A percentile compares a stretch with the other conserved stretches of the same genome.
phyloP scores from a whole-genome alignment of 2,329 filamentous ascomycete species.

The Calycina marina region DNA sequence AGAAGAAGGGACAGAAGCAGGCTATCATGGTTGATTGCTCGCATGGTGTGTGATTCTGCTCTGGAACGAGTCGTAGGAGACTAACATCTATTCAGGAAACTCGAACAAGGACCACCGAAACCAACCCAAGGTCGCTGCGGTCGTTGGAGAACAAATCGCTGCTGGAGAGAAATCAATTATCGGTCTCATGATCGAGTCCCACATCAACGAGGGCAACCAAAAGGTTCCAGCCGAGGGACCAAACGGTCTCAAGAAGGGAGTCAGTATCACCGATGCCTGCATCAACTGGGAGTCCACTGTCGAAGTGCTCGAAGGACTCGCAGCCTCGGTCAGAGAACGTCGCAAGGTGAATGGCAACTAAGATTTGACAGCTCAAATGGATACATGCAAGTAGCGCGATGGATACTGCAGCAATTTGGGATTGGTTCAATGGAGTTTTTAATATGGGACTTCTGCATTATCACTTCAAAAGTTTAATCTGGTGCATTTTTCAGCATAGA shows the following conservation, averaged over 20 bases:
- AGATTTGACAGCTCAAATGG: too few species aligned
- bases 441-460: too few species aligned
- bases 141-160: slow-evolving; percentile 70
- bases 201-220: slow-evolving; percentile 82
- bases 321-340: slow-evolving; percentile 65
- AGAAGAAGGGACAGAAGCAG: slow-evolving; percentile 70
- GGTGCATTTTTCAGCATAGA: too few species aligned
- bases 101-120: slow-evolving; percentile 96
- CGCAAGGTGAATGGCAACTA: too few species aligned
- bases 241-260: slow-evolving; percentile 65
- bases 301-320: slow-evolving; percentile 68
- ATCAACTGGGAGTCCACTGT: slow-evolving; percentile 86
- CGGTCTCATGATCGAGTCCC: slow-evolving; percentile 97
- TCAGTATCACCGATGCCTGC: slow-evolving; percentile 92
- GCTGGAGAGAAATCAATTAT: slow-evolving; percentile 80
- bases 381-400: too few species aligned
- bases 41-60: slow-evolving; percentile 47
- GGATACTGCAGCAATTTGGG: too few species aligned
- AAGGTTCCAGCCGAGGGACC: slow-evolving; percentile 80
- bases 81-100: slow-evolving; percentile 48
- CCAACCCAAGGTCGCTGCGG: slow-evolving; percentile 82
- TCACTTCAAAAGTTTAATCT: too few species aligned
- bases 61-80: neutral
- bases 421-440: too few species aligned
- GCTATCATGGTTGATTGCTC: slow-evolving; percentile 98